Base-by-base conservation (phyloP, 2,329 filamentous ascomycete genomes). In the Cordyceps fumosorosea region DNA sequence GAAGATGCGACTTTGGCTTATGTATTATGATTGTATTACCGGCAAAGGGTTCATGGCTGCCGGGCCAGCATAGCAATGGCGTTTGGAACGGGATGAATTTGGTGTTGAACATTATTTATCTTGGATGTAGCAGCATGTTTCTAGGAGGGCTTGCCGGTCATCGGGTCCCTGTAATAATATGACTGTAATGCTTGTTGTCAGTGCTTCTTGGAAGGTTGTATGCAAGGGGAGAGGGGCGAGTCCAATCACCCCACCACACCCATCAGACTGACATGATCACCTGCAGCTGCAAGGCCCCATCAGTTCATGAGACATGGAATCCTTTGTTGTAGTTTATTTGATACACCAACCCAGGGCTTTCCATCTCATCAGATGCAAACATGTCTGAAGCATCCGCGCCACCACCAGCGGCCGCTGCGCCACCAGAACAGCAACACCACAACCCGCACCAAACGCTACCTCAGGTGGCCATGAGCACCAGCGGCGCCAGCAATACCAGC, bases 21-120 rank as follows among this genome's bases (percentile, higher is more conserved):
- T 60, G 59, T 55, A 55, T 61, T 61, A 61, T 61, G 59, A 61
- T 61, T 55, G 50, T 55, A 61, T 55, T 40, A n/a, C 29, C 51
- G 59, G 59, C 52, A 32, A 40, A 34, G 11, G n/a, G 3, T 50
- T 50, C 55, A 55, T 32, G 40, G 29, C 59, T 61, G 51, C 42
- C 59, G 59, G 51, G 29, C 24, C 34, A 48, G 59, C 59, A 61
- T 61, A 61, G 59, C 59, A 55, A 48, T 50, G 59, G 59, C 42
- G 59, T 61, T 61, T 22, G 59, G 59, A 42, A 50, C 32, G 48
- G 37, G 24, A 52, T 32, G 56, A 34, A 32, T 51, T 59, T 52
- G 42, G 24, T 59, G 37, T 44, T 22, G 24, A 22, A 44, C 29
- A 52, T 32, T 32, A 5, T 44, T 20, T 24, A 44, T 52, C 22